phyloP scores from a whole-genome alignment of 2,329 filamentous ascomycete species.

The Graphiopsis chlorocephala region DNA sequence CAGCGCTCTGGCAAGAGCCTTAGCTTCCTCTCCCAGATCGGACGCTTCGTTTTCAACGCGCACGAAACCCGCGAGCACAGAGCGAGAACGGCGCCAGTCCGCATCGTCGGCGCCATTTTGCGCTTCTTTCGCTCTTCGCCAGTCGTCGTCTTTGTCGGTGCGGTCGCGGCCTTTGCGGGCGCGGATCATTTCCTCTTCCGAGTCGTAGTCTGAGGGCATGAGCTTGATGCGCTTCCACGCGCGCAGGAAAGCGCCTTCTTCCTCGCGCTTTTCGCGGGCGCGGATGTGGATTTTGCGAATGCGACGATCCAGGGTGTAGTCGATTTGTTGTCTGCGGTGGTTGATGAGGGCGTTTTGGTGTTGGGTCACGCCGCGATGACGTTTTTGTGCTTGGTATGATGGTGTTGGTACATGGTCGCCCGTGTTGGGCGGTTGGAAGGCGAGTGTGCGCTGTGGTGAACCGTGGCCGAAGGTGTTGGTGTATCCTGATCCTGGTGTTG shows the following conservation, averaged over 20 bases:
- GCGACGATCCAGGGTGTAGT: constrained; percentile 75
- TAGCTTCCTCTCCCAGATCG: constrained; percentile 74
- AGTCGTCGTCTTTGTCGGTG: constrained; percentile 37
- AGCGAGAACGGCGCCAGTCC: constrained; percentile 19
- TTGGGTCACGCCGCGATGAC: constrained; percentile 73
- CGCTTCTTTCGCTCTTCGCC: constrained; percentile 20
- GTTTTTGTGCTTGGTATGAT: constrained; percentile 40
- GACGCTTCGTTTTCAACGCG: constrained; percentile 61
- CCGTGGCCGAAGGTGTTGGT: constrained; percentile 4
- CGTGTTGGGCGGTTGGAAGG: constrained; percentile 25
- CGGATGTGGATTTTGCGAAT: constrained; percentile 64
- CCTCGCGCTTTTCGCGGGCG: constrained; percentile 59
- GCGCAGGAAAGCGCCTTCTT: constrained; percentile 65
- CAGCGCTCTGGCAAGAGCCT: constrained; percentile 64
- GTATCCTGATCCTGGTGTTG: constrained; percentile 10
- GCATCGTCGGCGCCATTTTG: constrained; percentile 23
- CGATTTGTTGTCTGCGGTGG: constrained; percentile 75
- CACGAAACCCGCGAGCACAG: constrained; percentile 53
- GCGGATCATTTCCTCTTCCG: constrained; percentile 39
- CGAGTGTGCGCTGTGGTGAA: constrained; percentile 20
- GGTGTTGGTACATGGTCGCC: constrained; percentile 34
- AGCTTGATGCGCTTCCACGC: constrained; percentile 62
- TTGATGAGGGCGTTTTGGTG: constrained; percentile 79
- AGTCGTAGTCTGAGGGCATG: constrained; percentile 47
- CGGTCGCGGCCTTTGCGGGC: constrained; percentile 27